phyloP scores from a whole-genome alignment of 306 rosid genomes.

The Parietaria judaica region DNA sequence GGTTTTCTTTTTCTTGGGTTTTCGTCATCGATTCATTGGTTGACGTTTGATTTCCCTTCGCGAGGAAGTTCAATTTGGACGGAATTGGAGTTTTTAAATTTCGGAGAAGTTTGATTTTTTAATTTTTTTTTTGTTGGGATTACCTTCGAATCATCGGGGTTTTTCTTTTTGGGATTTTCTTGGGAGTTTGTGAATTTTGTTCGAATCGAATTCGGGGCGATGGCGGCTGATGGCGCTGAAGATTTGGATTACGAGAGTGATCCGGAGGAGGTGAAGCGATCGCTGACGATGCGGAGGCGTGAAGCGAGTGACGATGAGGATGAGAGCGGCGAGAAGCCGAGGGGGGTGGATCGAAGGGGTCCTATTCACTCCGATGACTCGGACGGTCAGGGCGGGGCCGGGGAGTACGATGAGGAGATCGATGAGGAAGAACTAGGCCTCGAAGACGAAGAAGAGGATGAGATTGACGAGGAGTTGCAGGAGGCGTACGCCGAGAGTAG shows the following conservation, averaged over 20 bases:
- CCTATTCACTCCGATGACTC: constrained; percentile 58
- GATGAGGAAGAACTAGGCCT: constrained; percentile 47
- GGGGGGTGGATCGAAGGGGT: constrained; percentile 36
- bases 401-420: constrained; percentile 60
- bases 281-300: constrained; percentile 76
- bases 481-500: constrained; percentile 25
- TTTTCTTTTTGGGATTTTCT: constrained; percentile 5
- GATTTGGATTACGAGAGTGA: constrained; percentile 83
- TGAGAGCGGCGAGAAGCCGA: constrained; percentile 34
- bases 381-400: constrained; percentile 77
- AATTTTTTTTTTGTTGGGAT: neutral
- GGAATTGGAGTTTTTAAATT: constrained; percentile 4
- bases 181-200: constrained; percentile 19
- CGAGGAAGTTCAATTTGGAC: constrained; percentile 4
- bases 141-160: constrained; percentile 6
- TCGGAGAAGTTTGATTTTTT: neutral
- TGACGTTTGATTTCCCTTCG: constrained; percentile 14
- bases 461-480: constrained; percentile 25
- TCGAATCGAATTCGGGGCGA: constrained; percentile 19
- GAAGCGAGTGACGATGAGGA: constrained; percentile 86
- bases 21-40: neutral
- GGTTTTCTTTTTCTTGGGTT: neutral
- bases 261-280: constrained; percentile 69
- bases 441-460: constrained; percentile 39
- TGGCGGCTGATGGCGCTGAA: constrained; percentile 57